phyloP scores from a whole-genome alignment of 169 alveolate species.

The Plasmodium chabaudi region DNA sequence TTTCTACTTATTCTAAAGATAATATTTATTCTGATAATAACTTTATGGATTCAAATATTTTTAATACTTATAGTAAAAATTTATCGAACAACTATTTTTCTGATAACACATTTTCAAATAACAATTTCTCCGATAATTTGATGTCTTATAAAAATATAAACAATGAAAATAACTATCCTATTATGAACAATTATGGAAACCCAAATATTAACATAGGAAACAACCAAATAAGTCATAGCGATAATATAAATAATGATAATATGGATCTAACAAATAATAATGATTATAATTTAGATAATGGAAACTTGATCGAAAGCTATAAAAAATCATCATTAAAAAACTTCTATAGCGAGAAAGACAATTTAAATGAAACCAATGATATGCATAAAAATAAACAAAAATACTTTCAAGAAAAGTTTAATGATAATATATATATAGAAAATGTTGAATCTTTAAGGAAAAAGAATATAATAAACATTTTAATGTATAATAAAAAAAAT shows the following conservation, averaged over 20 bases:
- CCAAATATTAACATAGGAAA: too few species aligned
- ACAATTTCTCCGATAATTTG: constrained; percentile 32
- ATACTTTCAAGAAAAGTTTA: constrained; percentile 66
- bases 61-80: constrained; percentile 46
- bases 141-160: constrained; percentile 53
- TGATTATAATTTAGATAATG: constrained; percentile 25
- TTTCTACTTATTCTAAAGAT: constrained; percentile 40
- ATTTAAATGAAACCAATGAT: constrained; percentile 12
- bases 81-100: constrained; percentile 50
- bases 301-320: constrained; percentile 46
- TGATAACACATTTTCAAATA: constrained; percentile 49
- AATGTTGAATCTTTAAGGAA: constrained; percentile 76
- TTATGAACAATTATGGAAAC: constrained; percentile 10
- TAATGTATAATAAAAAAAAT: constrained; percentile 74
- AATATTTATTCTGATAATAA: constrained; percentile 30
- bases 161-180: constrained; percentile 11
- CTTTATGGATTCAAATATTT: constrained; percentile 28
- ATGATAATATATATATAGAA: constrained; percentile 70
- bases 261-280: not conserved
- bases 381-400: constrained; percentile 37
- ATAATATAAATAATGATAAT: not conserved
- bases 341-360: constrained; percentile 44
- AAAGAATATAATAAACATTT: constrained; percentile 56
- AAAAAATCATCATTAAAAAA: constrained; percentile 42
- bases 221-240: not conserved